These are phyloP conservation scores for Rhodotorula sp. DNA, from an alignment of 1,284 basidiomycete species.

Conservation along the genomic window DNA sequence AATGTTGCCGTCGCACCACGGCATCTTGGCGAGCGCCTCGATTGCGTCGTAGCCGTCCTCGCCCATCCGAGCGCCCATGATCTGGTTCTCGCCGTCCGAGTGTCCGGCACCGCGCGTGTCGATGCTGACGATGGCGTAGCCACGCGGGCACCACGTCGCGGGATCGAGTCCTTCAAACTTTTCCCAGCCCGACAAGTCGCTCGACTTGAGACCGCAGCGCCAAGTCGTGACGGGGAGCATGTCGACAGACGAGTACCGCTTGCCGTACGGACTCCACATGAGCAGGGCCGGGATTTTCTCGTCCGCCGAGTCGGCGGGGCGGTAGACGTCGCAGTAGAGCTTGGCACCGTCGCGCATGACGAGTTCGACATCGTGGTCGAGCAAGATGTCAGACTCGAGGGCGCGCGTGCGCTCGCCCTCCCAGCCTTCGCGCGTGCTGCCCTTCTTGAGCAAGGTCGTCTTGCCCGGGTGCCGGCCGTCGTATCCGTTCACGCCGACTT, in stretches of 20 bases:
- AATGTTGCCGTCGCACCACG: conserved; percentile 36
- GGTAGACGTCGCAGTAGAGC: conserved; percentile 43
- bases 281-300: conserved; percentile 40
- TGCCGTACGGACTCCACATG: conserved; percentile 44
- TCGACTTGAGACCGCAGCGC: conserved; percentile 7
- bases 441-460: conserved; percentile 12
- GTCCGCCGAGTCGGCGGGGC: conserved; percentile 35
- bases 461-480: conserved; percentile 11
- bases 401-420: conserved; percentile 14
- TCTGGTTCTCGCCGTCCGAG: conserved; percentile 33
- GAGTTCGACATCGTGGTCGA: conserved; percentile 40
- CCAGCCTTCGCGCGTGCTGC: conserved; percentile 16
- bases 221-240: conserved; percentile 26
- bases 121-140: conserved; percentile 44
- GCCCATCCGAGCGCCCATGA: conserved; percentile 30
- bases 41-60: conserved; percentile 41
- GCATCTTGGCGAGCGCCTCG: conserved; percentile 38
- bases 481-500: conserved; percentile 17
- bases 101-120: conserved; percentile 40
- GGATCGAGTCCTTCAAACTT: conserved; percentile 50
- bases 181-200: conserved; percentile 39
- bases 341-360: conserved; percentile 42
- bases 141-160: conserved; percentile 40
- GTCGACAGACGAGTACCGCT: conserved; percentile 23
- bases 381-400: conserved; percentile 32